Conservation (phyloP, 495 filamentous ascomycete species). For the Parathielavia appendiculata region DNA sequence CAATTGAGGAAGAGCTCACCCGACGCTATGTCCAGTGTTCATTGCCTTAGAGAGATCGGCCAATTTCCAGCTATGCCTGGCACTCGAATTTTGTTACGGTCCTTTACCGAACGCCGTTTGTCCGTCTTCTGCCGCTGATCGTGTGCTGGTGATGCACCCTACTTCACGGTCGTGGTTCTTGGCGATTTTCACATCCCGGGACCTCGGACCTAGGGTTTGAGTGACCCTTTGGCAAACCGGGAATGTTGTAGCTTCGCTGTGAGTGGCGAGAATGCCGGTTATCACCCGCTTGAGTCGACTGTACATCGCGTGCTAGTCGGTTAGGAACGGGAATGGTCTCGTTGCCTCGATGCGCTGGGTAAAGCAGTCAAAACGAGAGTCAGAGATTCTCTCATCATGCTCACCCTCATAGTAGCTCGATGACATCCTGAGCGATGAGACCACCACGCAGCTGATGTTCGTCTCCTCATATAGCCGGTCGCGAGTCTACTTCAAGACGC, state of each 20-base stretch:
- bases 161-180: neutral
- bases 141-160: neutral
- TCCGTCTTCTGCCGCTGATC: slow-evolving; percentile 2
- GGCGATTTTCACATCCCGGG: neutral
- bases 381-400: neutral
- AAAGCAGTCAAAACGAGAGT: neutral
- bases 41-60: neutral
- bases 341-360: slow-evolving; percentile 6
- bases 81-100: neutral
- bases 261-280: slow-evolving; percentile 4
- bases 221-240: slow-evolving; percentile 2
- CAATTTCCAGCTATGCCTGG: neutral
- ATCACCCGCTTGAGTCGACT: slow-evolving; percentile 9
- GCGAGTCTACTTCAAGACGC: slow-evolving; percentile 10
- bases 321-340: slow-evolving; percentile 4
- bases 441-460: slow-evolving; percentile 11
- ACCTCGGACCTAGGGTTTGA: neutral
- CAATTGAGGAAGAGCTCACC: neutral
- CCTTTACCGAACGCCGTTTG: neutral
- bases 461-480: slow-evolving; percentile 11
- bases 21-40: neutral
- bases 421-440: slow-evolving; percentile 5
- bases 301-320: neutral
- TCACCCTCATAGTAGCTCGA: slow-evolving; percentile 5
- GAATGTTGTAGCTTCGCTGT: slow-evolving; percentile 6